phyloP scores from a whole-genome alignment of 179 eudicot genomes.

The Camellia oleifera region DNA sequence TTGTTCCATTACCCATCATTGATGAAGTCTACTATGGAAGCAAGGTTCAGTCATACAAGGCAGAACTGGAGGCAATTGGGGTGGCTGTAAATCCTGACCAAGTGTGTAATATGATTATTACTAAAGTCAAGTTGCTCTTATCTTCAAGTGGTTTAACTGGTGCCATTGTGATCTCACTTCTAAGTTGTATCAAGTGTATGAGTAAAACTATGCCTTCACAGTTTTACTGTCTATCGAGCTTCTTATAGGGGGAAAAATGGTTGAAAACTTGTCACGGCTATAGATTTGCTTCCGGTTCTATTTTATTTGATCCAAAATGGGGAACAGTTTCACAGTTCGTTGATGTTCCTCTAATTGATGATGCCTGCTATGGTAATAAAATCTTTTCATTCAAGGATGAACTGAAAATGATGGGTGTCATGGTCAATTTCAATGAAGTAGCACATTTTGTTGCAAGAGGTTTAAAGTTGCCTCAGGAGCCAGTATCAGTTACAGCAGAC shows the following conservation, averaged over 20 bases:
- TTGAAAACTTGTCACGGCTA: slow-evolving; percentile 33
- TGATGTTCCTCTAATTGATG: slow-evolving; percentile 47
- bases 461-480: slow-evolving; percentile 1
- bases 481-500: not conserved
- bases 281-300: slow-evolving; percentile 24
- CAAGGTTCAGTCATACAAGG: slow-evolving; percentile 14
- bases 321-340: slow-evolving; percentile 29
- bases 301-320: slow-evolving; percentile 37
- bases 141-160: slow-evolving; percentile 11
- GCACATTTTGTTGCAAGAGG: slow-evolving; percentile 31
- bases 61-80: slow-evolving; percentile 32
- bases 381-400: slow-evolving; percentile 34
- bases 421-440: slow-evolving; percentile 35
- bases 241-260: slow-evolving; percentile 26
- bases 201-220: slow-evolving; percentile 10
- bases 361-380: slow-evolving; percentile 30
- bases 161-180: slow-evolving; percentile 16
- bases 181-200: slow-evolving; percentile 23
- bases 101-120: slow-evolving; percentile 22
- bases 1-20: slow-evolving; percentile 24
- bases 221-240: slow-evolving; percentile 14
- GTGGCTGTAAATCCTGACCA: slow-evolving; percentile 26
- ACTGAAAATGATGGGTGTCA: slow-evolving; percentile 35
- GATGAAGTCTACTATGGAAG: slow-evolving; percentile 32
- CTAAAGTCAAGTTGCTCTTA: slow-evolving; percentile 20